Evolutionary conservation across 225 moss, liverwort and hornwort genomes (phyloP).

Genomic region (Neckera pumila): DNA sequence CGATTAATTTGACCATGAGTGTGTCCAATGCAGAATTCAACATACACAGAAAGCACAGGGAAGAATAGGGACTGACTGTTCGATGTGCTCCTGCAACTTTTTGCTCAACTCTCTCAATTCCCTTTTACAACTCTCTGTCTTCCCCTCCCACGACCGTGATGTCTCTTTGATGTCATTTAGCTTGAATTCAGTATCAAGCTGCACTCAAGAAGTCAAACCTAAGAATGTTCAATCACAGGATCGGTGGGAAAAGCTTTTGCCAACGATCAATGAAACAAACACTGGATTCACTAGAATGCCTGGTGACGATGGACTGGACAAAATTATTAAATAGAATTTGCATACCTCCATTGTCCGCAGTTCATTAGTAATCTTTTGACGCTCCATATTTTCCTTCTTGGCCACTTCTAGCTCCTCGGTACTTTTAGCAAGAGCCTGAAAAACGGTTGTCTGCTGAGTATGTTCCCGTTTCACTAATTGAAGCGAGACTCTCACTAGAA

Average conservation of each 20-base stretch:
- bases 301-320: neutral
- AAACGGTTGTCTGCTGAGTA: neutral
- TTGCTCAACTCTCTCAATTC: slow-evolving; percentile 51
- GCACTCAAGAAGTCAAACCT: neutral
- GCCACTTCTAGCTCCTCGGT: slow-evolving; percentile 46
- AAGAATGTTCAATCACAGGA: neutral
- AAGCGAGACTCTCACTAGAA: neutral
- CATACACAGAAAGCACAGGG: neutral
- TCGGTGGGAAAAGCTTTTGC: neutral
- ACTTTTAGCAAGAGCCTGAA: slow-evolving; percentile 52
- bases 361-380: slow-evolving; percentile 47
- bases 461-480: neutral
- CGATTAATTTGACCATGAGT: neutral
- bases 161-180: slow-evolving; percentile 58
- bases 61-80: slow-evolving; percentile 53
- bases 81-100: slow-evolving; percentile 66
- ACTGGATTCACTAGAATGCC: neutral
- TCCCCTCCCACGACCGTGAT: slow-evolving; percentile 47
- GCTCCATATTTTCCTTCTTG: slow-evolving; percentile 48
- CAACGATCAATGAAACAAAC: neutral
- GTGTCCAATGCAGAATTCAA: neutral
- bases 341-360: slow-evolving; percentile 73
- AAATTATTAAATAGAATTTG: neutral
- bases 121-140: slow-evolving; percentile 30
- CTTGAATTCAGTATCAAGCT: slow-evolving; percentile 77